phyloP scores from a whole-genome alignment of 1,284 basidiomycete genomes.

The Pseudozyma sp. region DNA sequence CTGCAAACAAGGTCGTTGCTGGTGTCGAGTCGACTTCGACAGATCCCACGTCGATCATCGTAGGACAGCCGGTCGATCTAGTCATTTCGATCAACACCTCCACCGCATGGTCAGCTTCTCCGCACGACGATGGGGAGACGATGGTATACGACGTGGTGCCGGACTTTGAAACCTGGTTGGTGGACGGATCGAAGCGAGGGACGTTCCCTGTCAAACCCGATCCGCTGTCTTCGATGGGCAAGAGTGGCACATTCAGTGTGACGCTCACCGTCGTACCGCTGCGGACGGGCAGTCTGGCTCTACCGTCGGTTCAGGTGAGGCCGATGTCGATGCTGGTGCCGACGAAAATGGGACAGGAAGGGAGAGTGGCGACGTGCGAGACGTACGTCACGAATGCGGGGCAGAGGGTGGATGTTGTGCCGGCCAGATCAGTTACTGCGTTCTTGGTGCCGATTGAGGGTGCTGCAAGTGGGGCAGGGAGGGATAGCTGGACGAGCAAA shows the following conservation, averaged over 20 bases:
- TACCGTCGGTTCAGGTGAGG: conserved; percentile 10
- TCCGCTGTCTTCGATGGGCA: background rate
- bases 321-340: background rate
- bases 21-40: background rate
- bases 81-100: conserved; percentile 31
- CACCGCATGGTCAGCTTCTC: conserved; percentile 18
- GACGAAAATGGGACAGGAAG: background rate
- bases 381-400: conserved; percentile 51
- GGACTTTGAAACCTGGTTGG: conserved; percentile 61
- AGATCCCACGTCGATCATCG: conserved; percentile 21
- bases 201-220: conserved; percentile 11
- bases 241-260: conserved; percentile 5
- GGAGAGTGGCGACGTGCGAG: conserved; percentile 37
- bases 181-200: conserved; percentile 55
- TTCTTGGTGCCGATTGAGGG: conserved; percentile 27
- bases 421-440: conserved; percentile 18
- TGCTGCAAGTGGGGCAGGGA: background rate
- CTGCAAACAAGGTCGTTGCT: too few relatives aligned
- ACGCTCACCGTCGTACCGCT: conserved; percentile 52
- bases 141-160: conserved; percentile 58
- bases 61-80: conserved; percentile 42
- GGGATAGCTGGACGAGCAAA: conserved; percentile 14
- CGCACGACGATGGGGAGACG: conserved; percentile 1
- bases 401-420: conserved; percentile 33
- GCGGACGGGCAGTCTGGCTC: conserved; percentile 23